phyloP scores from a whole-genome alignment of 225 moss, liverwort and hornwort genomes.

The Sphagnum tenellum region DNA sequence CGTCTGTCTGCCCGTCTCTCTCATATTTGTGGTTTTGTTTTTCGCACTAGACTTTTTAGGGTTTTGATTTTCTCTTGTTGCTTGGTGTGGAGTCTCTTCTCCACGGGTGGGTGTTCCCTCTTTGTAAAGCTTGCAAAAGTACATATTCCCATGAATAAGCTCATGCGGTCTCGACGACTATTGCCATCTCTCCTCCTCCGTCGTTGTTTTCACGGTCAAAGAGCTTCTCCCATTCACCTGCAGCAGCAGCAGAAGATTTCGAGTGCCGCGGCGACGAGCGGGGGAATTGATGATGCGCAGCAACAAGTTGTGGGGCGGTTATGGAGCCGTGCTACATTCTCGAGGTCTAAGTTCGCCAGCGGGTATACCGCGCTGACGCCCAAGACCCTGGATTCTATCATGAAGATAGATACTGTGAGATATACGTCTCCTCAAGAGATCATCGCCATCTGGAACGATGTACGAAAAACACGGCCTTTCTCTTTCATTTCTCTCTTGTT shows the following conservation, averaged over 20 bases:
- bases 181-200: constrained; percentile 15
- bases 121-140: too few species aligned
- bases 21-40: too few species aligned
- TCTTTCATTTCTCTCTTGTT: too few species aligned
- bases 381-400: constrained; percentile 79
- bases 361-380: constrained; percentile 87
- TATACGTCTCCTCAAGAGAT: constrained; percentile 66
- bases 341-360: constrained; percentile 67
- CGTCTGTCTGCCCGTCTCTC: too few species aligned
- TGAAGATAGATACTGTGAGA: constrained; percentile 80
- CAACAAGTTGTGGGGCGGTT: constrained; percentile 5
- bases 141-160: constrained; percentile 18
- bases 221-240: not conserved
- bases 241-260: constrained; percentile 10
- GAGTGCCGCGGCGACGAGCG: not conserved
- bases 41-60: too few species aligned
- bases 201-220: constrained; percentile 7
- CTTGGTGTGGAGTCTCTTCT: too few species aligned
- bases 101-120: too few species aligned
- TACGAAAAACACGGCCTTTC: constrained; percentile 9
- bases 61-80: too few species aligned
- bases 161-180: constrained; percentile 20
- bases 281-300: not conserved
- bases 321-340: constrained; percentile 42
- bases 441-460: constrained; percentile 81